phyloP scores from a whole-genome alignment of 257 asterid genomes.

The Nicotiana undulata region DNA sequence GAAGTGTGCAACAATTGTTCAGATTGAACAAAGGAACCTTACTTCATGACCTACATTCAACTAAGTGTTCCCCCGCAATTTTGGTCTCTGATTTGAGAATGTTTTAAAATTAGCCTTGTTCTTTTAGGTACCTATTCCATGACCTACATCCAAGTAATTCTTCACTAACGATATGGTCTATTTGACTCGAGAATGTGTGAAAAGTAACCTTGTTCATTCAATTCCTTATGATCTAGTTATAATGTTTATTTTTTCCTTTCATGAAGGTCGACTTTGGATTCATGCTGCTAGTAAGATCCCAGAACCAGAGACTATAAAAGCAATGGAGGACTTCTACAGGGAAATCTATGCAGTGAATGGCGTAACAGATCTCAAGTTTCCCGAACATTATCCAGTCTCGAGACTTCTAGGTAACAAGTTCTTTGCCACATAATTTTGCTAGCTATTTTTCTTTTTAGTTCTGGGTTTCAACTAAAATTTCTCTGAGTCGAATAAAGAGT shows the following conservation, averaged over 20 bases:
- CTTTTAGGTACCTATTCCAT: not conserved
- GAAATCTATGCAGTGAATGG: slow-evolving; percentile 87
- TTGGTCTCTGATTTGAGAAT: not conserved
- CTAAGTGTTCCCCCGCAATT: not conserved
- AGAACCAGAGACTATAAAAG: slow-evolving; percentile 80
- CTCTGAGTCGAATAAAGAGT: not conserved
- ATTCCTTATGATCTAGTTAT: not conserved
- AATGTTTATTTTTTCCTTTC: not conserved
- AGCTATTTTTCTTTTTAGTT: not conserved
- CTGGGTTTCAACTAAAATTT: not conserved
- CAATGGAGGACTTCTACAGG: slow-evolving; percentile 89
- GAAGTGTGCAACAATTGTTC: not conserved
- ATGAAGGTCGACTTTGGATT: slow-evolving; percentile 88
- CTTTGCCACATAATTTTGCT: not conserved
- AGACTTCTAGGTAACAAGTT: slow-evolving; percentile 63
- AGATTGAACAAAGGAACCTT: not conserved
- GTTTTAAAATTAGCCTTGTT: not conserved
- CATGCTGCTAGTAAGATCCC: slow-evolving; percentile 97
- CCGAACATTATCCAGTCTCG: slow-evolving; percentile 88
- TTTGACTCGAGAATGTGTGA: not conserved
- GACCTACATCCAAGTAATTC: not conserved
- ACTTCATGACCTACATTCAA: not conserved
- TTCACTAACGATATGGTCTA: not conserved
- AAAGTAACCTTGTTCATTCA: not conserved
- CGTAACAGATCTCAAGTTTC: slow-evolving; percentile 71